phyloP scores from a whole-genome alignment of 805 yeast species.

The Tanozyma kutaoensis region DNA sequence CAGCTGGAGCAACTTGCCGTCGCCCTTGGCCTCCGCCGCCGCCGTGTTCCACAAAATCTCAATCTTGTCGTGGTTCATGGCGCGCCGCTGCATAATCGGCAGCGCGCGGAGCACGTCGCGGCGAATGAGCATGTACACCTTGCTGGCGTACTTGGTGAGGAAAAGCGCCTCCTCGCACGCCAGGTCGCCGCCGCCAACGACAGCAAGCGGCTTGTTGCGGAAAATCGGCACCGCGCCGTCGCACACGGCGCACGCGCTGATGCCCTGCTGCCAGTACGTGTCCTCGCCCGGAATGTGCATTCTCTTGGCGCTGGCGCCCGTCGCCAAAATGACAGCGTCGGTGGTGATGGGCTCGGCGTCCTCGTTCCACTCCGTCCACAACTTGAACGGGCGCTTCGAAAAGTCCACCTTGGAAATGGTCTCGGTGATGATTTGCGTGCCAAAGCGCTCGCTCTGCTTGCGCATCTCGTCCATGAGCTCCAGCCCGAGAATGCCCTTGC shows the following conservation, averaged over 20 bases:
- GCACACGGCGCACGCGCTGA: slow-evolving; percentile 98
- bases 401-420: slow-evolving; percentile 89
- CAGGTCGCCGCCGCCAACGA: slow-evolving; percentile 98
- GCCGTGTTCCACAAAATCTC: slow-evolving; percentile 84
- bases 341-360: slow-evolving; percentile 85
- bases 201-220: slow-evolving; percentile 96
- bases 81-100: slow-evolving; percentile 93
- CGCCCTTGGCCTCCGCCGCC: slow-evolving; percentile 83
- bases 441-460: slow-evolving; percentile 74
- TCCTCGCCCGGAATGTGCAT: slow-evolving; percentile 93
- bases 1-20: slow-evolving; percentile 66
- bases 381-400: slow-evolving; percentile 80
- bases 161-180: slow-evolving; percentile 99
- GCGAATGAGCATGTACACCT: slow-evolving; percentile 88
- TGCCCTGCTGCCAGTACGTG: slow-evolving; percentile 97
- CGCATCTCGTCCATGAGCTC: slow-evolving; percentile 91
- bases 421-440: slow-evolving; percentile 90
- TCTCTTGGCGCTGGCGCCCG: slow-evolving; percentile 98
- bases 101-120: slow-evolving; percentile 93
- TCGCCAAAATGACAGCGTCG: slow-evolving; percentile 85
- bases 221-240: slow-evolving; percentile 99
- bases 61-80: slow-evolving; percentile 67
- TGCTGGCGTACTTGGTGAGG: slow-evolving; percentile 94
- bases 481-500: slow-evolving; percentile 79
- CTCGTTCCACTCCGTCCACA: slow-evolving; percentile 94